Evolutionary conservation across 1,284 basidiomycete species (phyloP).

Genomic region (Mycena sp.): DNA sequence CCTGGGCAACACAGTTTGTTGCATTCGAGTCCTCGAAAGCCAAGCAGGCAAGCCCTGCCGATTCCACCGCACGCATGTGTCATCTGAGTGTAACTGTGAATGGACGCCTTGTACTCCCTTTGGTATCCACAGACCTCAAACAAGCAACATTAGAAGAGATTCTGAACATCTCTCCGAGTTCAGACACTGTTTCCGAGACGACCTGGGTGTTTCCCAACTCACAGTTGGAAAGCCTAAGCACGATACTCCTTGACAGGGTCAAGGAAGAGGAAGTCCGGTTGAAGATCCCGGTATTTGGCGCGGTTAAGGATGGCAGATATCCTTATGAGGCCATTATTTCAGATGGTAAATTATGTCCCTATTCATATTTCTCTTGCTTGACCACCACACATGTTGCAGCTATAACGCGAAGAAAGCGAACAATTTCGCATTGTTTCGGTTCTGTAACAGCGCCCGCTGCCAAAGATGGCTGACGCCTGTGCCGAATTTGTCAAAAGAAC

Average conservation of each 20-base stretch:
- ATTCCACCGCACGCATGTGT: background rate
- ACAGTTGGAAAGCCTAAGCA: background rate
- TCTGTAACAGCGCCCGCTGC: background rate
- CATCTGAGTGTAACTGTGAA: background rate
- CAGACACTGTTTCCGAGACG: background rate
- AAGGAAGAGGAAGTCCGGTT: background rate
- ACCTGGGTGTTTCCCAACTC: background rate
- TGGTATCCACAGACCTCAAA: background rate
- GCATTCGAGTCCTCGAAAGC: background rate
- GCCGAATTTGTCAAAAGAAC: background rate
- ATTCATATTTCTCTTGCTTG: background rate
- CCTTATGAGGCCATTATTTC: background rate
- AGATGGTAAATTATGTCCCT: background rate
- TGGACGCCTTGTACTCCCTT: background rate
- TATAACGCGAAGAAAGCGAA: background rate
- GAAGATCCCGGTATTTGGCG: background rate
- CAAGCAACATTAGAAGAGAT: background rate
- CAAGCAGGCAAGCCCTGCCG: background rate
- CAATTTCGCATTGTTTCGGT: background rate
- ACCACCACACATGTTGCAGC: too few species aligned
- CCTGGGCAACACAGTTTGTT: background rate
- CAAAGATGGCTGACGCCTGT: background rate
- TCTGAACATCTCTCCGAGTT: background rate
- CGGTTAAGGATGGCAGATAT: background rate
- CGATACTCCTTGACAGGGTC: background rate